Percentiles rank a stretch among this genome's conserved stretches.
Conservation (phyloP, 1,284 basidiomycete genomes). For the Volvariella volvacea region DNA sequence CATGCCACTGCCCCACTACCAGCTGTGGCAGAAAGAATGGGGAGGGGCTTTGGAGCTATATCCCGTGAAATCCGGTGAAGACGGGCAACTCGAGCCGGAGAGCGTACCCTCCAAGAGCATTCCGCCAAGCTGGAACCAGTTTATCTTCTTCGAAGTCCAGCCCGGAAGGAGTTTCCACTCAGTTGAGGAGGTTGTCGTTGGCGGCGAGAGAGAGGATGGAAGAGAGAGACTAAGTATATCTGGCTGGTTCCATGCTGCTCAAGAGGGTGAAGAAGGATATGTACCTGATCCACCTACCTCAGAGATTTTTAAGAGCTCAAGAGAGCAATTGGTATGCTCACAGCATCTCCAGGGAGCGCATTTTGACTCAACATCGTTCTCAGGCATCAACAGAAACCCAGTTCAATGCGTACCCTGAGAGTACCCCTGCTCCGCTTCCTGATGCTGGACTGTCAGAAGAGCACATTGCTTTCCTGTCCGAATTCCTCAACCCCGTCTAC, state of each 20-base stretch:
- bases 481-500: constrained; percentile 90
- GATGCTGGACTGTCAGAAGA: constrained; percentile 47
- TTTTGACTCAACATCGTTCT: constrained; percentile 2
- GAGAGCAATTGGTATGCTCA: constrained; percentile 72
- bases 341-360: constrained; percentile 1
- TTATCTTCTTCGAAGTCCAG: constrained; percentile 91
- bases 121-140: constrained; percentile 92
- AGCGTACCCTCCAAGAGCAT: constrained; percentile 56
- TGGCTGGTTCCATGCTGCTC: constrained; percentile 94
- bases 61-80: constrained; percentile 46
- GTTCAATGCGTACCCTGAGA: constrained; percentile 53
- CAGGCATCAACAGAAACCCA: constrained; percentile 56
- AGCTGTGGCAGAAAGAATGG: constrained; percentile 72
- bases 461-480: constrained; percentile 64
- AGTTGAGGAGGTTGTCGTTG: constrained; percentile 94
- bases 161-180: constrained; percentile 94
- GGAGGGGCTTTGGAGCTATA: constrained; percentile 97
- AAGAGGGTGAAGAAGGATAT: constrained; percentile 88
- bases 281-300: constrained; percentile 38
- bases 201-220: constrained; percentile 58
- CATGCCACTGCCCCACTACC: constrained; percentile 79
- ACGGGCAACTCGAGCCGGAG: constrained; percentile 57
- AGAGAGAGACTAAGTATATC: constrained; percentile 81
- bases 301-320: constrained; percentile 52
- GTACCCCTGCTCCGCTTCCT: constrained; percentile 38